Evolutionary conservation across 257 asterid species (phyloP).

Genomic region (Nicotiana noctiflora): DNA sequence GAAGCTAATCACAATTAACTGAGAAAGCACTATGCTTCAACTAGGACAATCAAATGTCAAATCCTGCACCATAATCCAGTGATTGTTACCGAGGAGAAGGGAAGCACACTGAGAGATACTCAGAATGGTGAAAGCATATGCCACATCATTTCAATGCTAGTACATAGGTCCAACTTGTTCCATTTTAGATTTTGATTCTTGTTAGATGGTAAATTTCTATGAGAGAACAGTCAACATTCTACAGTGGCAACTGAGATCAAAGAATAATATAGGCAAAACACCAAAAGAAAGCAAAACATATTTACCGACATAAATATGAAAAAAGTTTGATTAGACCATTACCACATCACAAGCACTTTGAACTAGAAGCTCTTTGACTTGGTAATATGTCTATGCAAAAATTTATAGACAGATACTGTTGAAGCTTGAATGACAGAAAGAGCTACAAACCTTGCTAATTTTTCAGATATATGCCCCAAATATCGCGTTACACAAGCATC

Average conservation of each 20-base stretch:
- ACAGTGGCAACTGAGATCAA: slow-evolving; percentile 2
- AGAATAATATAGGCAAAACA: background rate
- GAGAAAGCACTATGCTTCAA: background rate
- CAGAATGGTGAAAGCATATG: background rate
- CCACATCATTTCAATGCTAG: background rate
- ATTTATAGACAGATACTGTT: background rate
- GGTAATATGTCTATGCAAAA: background rate
- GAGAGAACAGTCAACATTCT: background rate
- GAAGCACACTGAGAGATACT: background rate
- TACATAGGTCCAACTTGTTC: background rate
- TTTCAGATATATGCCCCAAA: background rate
- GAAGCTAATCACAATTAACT: background rate
- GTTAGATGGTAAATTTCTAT: background rate
- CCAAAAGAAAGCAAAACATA: background rate
- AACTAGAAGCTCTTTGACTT: background rate
- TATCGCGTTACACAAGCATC: background rate
- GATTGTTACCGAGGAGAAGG: background rate
- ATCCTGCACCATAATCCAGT: background rate
- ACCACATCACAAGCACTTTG: background rate
- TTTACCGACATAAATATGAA: background rate
- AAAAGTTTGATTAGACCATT: background rate
- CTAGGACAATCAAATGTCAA: slow-evolving; percentile 3
- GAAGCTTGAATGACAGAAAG: background rate
- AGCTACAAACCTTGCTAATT: background rate
- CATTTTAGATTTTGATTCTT: background rate